Evolutionary conservation across 805 yeast genomes (phyloP).

Genomic region (Saturnispora gosingensis): DNA sequence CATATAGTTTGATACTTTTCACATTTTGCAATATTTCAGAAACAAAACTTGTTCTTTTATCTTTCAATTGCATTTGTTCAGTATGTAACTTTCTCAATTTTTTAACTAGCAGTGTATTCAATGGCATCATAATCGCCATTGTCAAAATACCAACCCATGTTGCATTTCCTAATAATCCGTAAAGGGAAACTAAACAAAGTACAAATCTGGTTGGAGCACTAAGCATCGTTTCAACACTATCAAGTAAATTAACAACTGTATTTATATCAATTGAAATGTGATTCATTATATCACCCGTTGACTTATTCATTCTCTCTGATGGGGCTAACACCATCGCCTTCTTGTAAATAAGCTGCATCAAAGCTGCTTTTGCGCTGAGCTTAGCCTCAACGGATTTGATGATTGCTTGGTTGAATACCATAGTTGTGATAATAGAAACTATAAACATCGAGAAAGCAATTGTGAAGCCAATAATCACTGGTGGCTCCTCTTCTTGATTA

Average conservation of each 20-base stretch:
- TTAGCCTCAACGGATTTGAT: constrained; percentile 51
- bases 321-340: constrained; percentile 64
- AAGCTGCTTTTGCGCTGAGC: constrained; percentile 52
- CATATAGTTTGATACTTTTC: constrained; percentile 56
- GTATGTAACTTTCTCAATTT: constrained; percentile 38
- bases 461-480: constrained; percentile 50
- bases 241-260: constrained; percentile 51
- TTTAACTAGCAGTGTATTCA: constrained; percentile 41
- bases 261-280: constrained; percentile 69
- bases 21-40: constrained; percentile 51
- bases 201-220: constrained; percentile 52
- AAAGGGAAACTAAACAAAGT: constrained; percentile 44
- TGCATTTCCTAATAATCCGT: constrained; percentile 48
- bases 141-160: constrained; percentile 48
- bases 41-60: constrained; percentile 48
- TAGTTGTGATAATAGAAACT: constrained; percentile 51
- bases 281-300: constrained; percentile 76
- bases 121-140: constrained; percentile 48
- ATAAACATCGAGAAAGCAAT: constrained; percentile 57
- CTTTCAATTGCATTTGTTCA: constrained; percentile 54
- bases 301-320: constrained; percentile 46
- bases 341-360: constrained; percentile 58
- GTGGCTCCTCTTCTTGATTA: constrained; percentile 26
- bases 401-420: constrained; percentile 60
- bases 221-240: constrained; percentile 43